phyloP scores from a whole-genome alignment of 331 rosid species.

The Pyracantha coccinea region DNA sequence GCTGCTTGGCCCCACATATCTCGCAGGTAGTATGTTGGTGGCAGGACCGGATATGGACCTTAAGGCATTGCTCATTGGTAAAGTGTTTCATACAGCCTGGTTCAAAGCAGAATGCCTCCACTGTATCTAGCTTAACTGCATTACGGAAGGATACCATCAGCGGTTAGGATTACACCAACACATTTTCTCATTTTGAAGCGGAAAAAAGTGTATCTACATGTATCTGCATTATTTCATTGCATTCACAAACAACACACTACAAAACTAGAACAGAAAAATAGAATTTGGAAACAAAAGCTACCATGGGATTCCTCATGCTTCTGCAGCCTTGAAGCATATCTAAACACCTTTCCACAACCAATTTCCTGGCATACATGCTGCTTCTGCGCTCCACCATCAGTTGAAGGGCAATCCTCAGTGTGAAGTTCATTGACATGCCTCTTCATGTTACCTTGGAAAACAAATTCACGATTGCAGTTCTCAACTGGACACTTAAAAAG shows the following conservation, averaged over 20 bases:
- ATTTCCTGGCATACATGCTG: slow-evolving; percentile 49
- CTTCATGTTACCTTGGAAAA: slow-evolving; percentile 36
- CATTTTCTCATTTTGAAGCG: not conserved
- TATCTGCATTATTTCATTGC: not conserved
- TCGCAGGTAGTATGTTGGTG: slow-evolving; percentile 56
- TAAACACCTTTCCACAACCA: slow-evolving; percentile 71
- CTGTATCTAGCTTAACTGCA: slow-evolving; percentile 62
- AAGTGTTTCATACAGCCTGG: slow-evolving; percentile 67
- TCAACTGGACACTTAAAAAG: slow-evolving; percentile 51
- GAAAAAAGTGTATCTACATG: not conserved
- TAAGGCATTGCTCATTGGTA: slow-evolving; percentile 53
- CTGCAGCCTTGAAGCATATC: slow-evolving; percentile 41
- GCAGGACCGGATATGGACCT: slow-evolving; percentile 49
- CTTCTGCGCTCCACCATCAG: slow-evolving; percentile 21
- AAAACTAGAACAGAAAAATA: not conserved
- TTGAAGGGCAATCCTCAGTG: slow-evolving; percentile 14
- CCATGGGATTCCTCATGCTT: slow-evolving; percentile 80
- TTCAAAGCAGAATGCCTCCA: slow-evolving; percentile 59
- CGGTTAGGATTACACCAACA: not conserved
- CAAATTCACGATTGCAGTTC: slow-evolving; percentile 42
- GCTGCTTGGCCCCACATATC: slow-evolving; percentile 49
- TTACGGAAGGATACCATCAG: not conserved
- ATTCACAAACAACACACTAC: not conserved
- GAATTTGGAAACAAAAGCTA: not conserved
- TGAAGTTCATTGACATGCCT: slow-evolving; percentile 55